A percentile compares a stretch with the other conserved stretches of the same genome.
These are phyloP conservation scores for Nematocida sp. DNA, from an alignment of 371 early-diverging fungal species.

Conservation along the genomic window DNA sequence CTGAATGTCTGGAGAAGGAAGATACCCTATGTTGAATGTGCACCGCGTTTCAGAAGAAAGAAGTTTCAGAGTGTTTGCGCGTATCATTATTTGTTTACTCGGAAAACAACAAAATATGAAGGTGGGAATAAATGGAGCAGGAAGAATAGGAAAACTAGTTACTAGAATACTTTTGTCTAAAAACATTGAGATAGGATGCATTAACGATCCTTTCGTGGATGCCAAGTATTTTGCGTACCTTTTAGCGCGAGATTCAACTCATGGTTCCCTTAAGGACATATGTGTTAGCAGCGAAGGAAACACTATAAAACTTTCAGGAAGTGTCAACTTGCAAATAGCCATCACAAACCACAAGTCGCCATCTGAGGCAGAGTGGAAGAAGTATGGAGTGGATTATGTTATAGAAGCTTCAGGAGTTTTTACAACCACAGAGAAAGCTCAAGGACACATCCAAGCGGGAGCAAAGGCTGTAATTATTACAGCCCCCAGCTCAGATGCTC, in stretches of 20 bases:
- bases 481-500: conserved; percentile 81
- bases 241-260: conserved; percentile 91
- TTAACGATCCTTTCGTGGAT: conserved; percentile 95
- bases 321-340: conserved; percentile 74
- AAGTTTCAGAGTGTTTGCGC: conserved; percentile 42
- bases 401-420: conserved; percentile 97
- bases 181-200: conserved; percentile 77
- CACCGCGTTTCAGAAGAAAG: conserved; percentile 28
- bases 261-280: conserved; percentile 69
- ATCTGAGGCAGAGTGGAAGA: conserved; percentile 81
- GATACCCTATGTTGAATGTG: conserved; percentile 15
- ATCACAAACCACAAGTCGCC: conserved; percentile 73
- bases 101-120: conserved; percentile 65
- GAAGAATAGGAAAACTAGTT: conserved; percentile 94
- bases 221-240: conserved; percentile 87
- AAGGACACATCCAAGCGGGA: conserved; percentile 79
- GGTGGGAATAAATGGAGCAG: conserved; percentile 89
- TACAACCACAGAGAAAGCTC: conserved; percentile 79
- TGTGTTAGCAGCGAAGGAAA: conserved; percentile 66
- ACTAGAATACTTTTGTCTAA: conserved; percentile 62
- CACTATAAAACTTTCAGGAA: conserved; percentile 72
- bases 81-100: conserved; percentile 50
- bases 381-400: conserved; percentile 79
- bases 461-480: conserved; percentile 95
- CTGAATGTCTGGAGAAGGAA: background rate